Conservation (phyloP, 2,329 filamentous ascomycete species). For the Pleomassaria siparia region DNA sequence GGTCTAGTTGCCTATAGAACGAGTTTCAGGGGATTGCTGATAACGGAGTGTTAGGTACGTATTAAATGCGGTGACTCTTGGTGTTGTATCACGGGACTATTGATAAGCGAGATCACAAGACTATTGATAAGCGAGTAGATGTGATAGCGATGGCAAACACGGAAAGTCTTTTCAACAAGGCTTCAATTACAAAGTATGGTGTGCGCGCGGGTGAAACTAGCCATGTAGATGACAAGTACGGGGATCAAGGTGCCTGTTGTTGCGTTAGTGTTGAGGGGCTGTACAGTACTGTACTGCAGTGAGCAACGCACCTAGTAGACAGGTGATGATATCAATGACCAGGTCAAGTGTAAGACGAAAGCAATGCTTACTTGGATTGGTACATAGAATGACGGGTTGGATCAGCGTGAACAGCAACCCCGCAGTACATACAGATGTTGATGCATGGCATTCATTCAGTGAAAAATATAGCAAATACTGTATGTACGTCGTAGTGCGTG, state of each 20-base stretch:
- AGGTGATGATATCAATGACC: constrained; percentile 17
- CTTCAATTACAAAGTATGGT: constrained; percentile 14
- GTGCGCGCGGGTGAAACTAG: constrained; percentile 11
- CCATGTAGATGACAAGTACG: constrained; percentile 17
- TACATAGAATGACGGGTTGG: constrained; percentile 15
- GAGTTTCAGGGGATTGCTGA: no score
- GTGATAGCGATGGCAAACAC: constrained; percentile 12
- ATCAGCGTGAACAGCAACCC: constrained; percentile 14
- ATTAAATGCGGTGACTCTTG: constrained; percentile 5
- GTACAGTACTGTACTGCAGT: not conserved
- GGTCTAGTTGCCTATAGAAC: no score
- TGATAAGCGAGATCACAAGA: no score
- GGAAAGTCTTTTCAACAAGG: constrained; percentile 16
- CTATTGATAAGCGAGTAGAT: constrained; percentile 12
- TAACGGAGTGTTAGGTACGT: not conserved
- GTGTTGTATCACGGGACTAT: constrained; percentile 13
- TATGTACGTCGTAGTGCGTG: no score
- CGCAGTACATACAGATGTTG: constrained; percentile 9
- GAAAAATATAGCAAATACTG: constrained; percentile 15
- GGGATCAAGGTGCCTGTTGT: constrained; percentile 14
- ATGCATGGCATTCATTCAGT: constrained; percentile 15
- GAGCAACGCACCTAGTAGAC: constrained; percentile 14
- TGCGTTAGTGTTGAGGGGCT: constrained; percentile 4
- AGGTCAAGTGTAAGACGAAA: not conserved
- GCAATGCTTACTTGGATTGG: constrained; percentile 8